Percentiles rank a stretch among this genome's conserved stretches.
These are phyloP conservation scores for Astrothelium macrocarpum DNA, from an alignment of 495 filamentous ascomycete genomes.

Conservation along the genomic window DNA sequence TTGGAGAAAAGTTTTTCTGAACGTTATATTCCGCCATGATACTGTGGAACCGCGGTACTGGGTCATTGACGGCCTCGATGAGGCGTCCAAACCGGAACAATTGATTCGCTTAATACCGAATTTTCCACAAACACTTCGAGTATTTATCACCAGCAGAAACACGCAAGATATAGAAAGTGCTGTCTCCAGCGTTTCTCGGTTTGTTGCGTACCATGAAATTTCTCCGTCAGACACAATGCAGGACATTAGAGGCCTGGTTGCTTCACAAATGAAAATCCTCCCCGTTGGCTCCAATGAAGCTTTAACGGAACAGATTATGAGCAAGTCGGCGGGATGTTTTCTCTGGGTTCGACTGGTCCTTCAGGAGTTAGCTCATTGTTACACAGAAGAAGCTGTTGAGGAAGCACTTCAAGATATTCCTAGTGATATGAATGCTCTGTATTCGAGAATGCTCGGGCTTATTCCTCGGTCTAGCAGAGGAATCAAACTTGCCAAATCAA, in stretches of 20 bases:
- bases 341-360: constrained; percentile 32
- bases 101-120: neutral
- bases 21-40: constrained; percentile 22
- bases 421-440: constrained; percentile 30
- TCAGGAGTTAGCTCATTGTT: constrained; percentile 23
- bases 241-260: constrained; percentile 22
- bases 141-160: constrained; percentile 10
- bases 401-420: constrained; percentile 30
- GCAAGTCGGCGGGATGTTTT: constrained; percentile 32
- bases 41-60: constrained; percentile 28
- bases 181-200: neutral
- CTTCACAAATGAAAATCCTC: constrained; percentile 14
- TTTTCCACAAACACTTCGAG: neutral
- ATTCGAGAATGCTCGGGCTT: constrained; percentile 23
- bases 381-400: constrained; percentile 24
- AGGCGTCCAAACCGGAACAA: constrained; percentile 22
- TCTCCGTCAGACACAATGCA: constrained; percentile 17
- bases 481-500: constrained; percentile 20
- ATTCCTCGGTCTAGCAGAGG: constrained; percentile 11
- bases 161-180: constrained; percentile 4
- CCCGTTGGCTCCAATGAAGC: constrained; percentile 11
- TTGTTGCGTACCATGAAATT: neutral
- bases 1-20: constrained; percentile 36
- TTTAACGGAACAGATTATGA: constrained; percentile 25
- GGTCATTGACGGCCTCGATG: constrained; percentile 39